Conservation (phyloP, 306 rosid genomes). For the Lathyrus aphaca region DNA sequence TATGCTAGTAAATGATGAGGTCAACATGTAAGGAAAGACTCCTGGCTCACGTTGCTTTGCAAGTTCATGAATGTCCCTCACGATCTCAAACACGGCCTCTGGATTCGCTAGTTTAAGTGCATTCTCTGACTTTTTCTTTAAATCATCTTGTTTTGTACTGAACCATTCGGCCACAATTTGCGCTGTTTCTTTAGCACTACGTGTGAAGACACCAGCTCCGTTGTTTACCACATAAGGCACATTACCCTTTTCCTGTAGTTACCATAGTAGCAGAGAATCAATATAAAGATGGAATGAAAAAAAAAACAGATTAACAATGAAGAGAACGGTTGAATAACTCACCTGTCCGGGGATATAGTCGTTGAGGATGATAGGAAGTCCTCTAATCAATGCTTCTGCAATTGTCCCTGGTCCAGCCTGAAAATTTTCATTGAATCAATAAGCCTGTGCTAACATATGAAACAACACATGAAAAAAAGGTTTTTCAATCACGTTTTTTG, state of each 20-base stretch:
- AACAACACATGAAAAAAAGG: neutral
- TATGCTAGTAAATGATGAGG: conserved; percentile 77
- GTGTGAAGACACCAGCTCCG: conserved; percentile 95
- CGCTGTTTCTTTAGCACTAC: conserved; percentile 88
- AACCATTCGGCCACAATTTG: conserved; percentile 85
- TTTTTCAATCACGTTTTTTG: neutral
- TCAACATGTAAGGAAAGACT: conserved; percentile 69
- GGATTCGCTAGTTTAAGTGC: conserved; percentile 92
- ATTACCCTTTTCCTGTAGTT: conserved; percentile 85
- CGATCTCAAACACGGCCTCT: conserved; percentile 91
- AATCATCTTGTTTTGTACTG: conserved; percentile 73
- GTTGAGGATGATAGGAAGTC: conserved; percentile 93
- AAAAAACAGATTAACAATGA: neutral
- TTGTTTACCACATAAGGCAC: conserved; percentile 94
- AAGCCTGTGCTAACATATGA: conserved; percentile 27
- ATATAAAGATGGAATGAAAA: neutral
- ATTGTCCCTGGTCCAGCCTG: conserved; percentile 99
- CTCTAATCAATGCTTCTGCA: conserved; percentile 95
- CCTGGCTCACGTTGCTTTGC: conserved; percentile 73
- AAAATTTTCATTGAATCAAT: conserved; percentile 29
- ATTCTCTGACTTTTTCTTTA: conserved; percentile 69
- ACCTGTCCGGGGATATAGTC: conserved; percentile 99
- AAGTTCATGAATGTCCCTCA: conserved; percentile 85
- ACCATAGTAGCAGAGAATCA: conserved; percentile 27
- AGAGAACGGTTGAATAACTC: conserved; percentile 35